Percentiles rank a stretch among this genome's conserved stretches.
These are phyloP conservation scores for Tilletia setariae DNA, from an alignment of 1,284 basidiomycete genomes.

Conservation along the genomic window DNA sequence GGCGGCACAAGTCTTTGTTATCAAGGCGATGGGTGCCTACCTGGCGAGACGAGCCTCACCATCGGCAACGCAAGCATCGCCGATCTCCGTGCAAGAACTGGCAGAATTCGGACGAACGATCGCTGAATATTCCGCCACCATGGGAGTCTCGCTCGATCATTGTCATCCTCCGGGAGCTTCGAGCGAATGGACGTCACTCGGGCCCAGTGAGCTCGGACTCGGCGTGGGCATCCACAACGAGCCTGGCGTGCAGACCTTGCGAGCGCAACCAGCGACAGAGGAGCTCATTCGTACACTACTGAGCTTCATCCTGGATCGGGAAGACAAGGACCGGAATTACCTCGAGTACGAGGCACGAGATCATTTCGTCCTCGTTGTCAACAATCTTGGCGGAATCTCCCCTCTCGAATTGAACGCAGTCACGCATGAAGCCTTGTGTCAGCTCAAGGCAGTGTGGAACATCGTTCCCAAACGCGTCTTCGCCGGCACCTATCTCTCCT, in stretches of 20 bases:
- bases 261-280: slow-evolving; percentile 24
- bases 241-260: slow-evolving; percentile 58
- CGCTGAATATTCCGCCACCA: slow-evolving; percentile 59
- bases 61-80: slow-evolving; percentile 24
- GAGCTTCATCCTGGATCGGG: slow-evolving; percentile 49
- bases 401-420: slow-evolving; percentile 62
- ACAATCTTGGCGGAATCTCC: slow-evolving; percentile 64
- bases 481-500: slow-evolving; percentile 58
- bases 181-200: slow-evolving; percentile 48
- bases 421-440: slow-evolving; percentile 57
- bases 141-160: slow-evolving; percentile 63
- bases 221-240: slow-evolving; percentile 65
- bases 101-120: slow-evolving; percentile 62
- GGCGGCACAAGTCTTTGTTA: slow-evolving; percentile 56
- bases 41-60: slow-evolving; percentile 29
- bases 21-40: slow-evolving; percentile 50
- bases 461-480: slow-evolving; percentile 57
- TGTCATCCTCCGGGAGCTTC: slow-evolving; percentile 62
- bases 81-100: slow-evolving; percentile 36
- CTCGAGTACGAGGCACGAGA: slow-evolving; percentile 57
- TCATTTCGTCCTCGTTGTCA: slow-evolving; percentile 59
- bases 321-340: slow-evolving; percentile 56
- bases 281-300: slow-evolving; percentile 24
- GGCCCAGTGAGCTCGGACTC: slow-evolving; percentile 58
- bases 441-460: slow-evolving; percentile 56